These are phyloP conservation scores for Penicillium diatomitis DNA, from an alignment of 495 filamentous ascomycete species.

Conservation along the genomic window DNA sequence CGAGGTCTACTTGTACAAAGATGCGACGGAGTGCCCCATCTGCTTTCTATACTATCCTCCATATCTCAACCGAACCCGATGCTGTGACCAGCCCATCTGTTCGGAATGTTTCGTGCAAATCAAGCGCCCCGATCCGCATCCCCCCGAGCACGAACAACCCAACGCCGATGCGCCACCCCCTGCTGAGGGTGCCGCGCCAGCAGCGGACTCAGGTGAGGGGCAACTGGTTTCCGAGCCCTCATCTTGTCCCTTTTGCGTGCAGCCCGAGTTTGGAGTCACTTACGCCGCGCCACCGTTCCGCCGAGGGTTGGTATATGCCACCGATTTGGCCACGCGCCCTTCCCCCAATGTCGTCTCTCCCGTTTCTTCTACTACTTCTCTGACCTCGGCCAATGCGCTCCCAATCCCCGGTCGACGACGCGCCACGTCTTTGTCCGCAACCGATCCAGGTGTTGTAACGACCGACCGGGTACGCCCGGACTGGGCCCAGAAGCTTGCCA, in stretches of 20 bases:
- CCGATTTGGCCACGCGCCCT: conserved; percentile 31
- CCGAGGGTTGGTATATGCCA: conserved; percentile 65
- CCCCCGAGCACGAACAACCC: conserved; percentile 70
- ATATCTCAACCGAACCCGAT: conserved; percentile 90
- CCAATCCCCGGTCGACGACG: conserved; percentile 45
- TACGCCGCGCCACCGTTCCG: conserved; percentile 86
- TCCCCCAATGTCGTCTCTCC: conserved; percentile 52
- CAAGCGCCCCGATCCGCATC: conserved; percentile 91
- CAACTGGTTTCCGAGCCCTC: conserved; percentile 82
- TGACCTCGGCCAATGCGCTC: conserved; percentile 32
- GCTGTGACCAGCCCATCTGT: conserved; percentile 94
- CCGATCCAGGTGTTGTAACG: conserved; percentile 71
- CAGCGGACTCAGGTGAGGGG: conserved; percentile 42
- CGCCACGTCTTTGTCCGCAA: conserved; percentile 75
- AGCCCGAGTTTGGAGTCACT: conserved; percentile 88
- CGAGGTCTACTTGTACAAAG: conserved; percentile 88
- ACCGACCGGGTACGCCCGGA: conserved; percentile 89
- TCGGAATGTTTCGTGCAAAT: conserved; percentile 99
- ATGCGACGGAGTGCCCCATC: conserved; percentile 85
- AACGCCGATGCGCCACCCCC: conserved; percentile 38
- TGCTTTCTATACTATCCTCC: conserved; percentile 95
- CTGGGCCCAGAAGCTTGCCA: conserved; percentile 82
- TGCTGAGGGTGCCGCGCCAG: conserved; percentile 21
- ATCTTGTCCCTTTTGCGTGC: conserved; percentile 91
- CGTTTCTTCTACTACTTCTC: conserved; percentile 53